phyloP scores from a whole-genome alignment of 495 filamentous ascomycete species.

The Neurospora intermedia region DNA sequence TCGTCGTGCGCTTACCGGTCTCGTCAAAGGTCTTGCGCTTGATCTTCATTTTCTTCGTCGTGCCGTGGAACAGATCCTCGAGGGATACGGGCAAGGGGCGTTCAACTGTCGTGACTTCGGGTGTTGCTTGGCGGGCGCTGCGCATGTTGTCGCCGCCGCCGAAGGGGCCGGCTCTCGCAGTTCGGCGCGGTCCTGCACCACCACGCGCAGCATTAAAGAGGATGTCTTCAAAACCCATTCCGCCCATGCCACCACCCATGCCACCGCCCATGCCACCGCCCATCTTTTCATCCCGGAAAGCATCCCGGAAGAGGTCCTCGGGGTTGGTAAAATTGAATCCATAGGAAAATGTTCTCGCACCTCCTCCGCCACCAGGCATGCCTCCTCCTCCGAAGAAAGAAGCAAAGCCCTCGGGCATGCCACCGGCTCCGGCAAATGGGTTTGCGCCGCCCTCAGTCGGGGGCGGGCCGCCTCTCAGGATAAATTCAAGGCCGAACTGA shows the following conservation, averaged over 20 bases:
- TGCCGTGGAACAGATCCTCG: slow-evolving; percentile 77
- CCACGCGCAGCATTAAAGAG: slow-evolving; percentile 20
- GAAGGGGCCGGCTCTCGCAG: slow-evolving; percentile 29
- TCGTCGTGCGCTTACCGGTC: slow-evolving; percentile 69
- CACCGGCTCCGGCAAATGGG: slow-evolving; percentile 36
- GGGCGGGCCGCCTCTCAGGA: slow-evolving; percentile 69
- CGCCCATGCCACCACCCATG: slow-evolving; percentile 26
- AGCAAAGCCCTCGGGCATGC: slow-evolving; percentile 20
- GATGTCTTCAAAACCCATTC: slow-evolving; percentile 22
- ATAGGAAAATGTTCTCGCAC: slow-evolving; percentile 46
- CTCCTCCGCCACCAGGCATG: slow-evolving; percentile 21
- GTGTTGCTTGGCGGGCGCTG: slow-evolving; percentile 44
- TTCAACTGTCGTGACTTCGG: slow-evolving; percentile 85
- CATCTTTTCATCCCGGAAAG: slow-evolving; percentile 49
- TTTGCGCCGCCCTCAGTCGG: slow-evolving; percentile 37
- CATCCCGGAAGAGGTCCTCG: slow-evolving; percentile 73
- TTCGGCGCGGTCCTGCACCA: slow-evolving; percentile 28
- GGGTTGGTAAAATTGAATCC: slow-evolving; percentile 75
- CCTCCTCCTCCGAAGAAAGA: slow-evolving; percentile 17
- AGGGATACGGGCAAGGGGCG: slow-evolving; percentile 68
- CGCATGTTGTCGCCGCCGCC: slow-evolving; percentile 38
- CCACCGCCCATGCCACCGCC: slow-evolving; percentile 31
- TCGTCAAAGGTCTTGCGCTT: slow-evolving; percentile 91
- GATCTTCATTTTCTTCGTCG: slow-evolving; percentile 92
- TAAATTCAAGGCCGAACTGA: slow-evolving; percentile 85